Percentiles rank a stretch among this genome's conserved stretches.
Conservation (phyloP, 768 basidiomycete genomes). For the Boletus reticuloceps region DNA sequence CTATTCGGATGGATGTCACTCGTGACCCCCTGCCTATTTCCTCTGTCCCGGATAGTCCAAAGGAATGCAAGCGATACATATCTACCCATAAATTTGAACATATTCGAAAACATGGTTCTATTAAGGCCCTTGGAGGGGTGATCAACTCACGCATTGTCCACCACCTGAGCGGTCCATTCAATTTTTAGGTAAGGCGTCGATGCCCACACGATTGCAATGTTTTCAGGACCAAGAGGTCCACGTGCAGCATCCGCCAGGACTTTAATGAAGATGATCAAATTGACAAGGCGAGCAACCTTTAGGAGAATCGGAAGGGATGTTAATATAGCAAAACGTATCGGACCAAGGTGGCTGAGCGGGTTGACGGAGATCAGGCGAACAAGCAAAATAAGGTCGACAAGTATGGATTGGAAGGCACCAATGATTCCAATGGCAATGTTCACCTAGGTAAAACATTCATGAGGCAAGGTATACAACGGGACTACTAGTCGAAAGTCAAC, state of each 20-base stretch:
- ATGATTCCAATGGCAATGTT: conserved; percentile 30
- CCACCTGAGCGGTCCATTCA: conserved; percentile 31
- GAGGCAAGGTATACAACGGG: neutral
- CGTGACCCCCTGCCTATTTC: conserved; percentile 12
- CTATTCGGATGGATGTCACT: conserved; percentile 16
- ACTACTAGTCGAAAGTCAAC: neutral
- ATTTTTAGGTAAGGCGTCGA: conserved; percentile 31
- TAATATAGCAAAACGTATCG: conserved; percentile 15
- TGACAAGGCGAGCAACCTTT: conserved; percentile 28
- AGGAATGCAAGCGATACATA: conserved; percentile 29
- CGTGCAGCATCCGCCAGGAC: conserved; percentile 18
- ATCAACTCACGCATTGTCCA: conserved; percentile 28
- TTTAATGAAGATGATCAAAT: conserved; percentile 28
- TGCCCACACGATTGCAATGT: conserved; percentile 18
- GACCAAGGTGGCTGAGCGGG: conserved; percentile 16
- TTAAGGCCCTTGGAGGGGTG: neutral
- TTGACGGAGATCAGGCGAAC: conserved; percentile 29
- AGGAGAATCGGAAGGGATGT: conserved; percentile 25
- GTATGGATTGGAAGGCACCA: conserved; percentile 27
- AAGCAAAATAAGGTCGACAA: conserved; percentile 30
- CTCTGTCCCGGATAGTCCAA: conserved; percentile 22
- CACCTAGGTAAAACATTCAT: conserved; percentile 3
- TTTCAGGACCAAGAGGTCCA: conserved; percentile 16
- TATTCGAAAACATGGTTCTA: neutral
- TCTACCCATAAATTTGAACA: neutral